phyloP scores from a whole-genome alignment of 129 eudicot genomes.

The Saposhnikovia divaricata region DNA sequence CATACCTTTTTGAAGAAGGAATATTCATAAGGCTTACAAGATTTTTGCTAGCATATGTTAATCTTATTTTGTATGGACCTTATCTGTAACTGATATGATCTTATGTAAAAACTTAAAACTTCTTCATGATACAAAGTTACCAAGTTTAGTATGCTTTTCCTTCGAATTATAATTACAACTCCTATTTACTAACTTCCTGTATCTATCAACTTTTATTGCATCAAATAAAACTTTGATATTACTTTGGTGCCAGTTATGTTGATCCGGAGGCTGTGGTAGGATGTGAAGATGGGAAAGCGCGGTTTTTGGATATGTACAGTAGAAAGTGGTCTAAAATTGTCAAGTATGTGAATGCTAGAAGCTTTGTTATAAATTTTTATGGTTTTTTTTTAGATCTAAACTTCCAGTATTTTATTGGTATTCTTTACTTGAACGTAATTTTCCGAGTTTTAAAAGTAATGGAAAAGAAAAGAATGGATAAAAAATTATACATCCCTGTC shows the following conservation, averaged over 20 bases:
- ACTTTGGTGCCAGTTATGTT: constrained; percentile 52
- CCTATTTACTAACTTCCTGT: not conserved
- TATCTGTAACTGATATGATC: not conserved
- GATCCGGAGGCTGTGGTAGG: constrained; percentile 94
- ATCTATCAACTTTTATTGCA: not conserved
- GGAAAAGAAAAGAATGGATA: not conserved
- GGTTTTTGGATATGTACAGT: constrained; percentile 93
- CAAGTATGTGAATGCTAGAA: constrained; percentile 38
- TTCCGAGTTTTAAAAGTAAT: not conserved
- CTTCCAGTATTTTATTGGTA: not conserved
- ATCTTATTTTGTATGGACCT: not conserved
- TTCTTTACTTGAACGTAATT: not conserved
- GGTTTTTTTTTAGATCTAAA: not conserved
- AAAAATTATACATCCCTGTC: not conserved
- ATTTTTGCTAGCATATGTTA: not conserved
- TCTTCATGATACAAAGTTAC: not conserved
- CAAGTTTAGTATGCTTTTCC: not conserved
- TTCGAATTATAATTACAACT: not conserved
- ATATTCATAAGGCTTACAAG: not conserved
- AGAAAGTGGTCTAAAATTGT: constrained; percentile 75
- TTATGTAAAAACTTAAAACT: not conserved
- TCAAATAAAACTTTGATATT: not conserved
- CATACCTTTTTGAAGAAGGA: not conserved
- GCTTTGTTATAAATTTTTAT: not conserved
- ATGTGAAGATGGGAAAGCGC: constrained; percentile 77